Evolutionary conservation across 1,139 yeast genomes (phyloP), one percentile per base, ranked within the genome.

Genomic region (Pichia sp.): DNA sequence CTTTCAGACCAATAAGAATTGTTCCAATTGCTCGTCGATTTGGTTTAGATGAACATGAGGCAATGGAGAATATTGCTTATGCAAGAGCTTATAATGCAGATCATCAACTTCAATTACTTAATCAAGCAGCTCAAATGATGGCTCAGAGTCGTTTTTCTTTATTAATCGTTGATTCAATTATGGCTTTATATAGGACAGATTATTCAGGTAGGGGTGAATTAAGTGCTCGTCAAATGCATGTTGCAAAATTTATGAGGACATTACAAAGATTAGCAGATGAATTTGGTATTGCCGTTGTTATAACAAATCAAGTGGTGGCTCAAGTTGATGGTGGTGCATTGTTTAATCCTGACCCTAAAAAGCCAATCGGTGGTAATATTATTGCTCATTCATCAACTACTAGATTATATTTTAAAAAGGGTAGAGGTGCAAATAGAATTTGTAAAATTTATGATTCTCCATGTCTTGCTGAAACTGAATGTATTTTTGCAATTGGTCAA

Each of bases 361-460:
- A 94, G 64, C 98, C 99, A 10, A 92, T 94, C 56, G 99, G 99
- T 48, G 99, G 99, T 58, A 92, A 94, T 60, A 92, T 94, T 56
- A 83, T 94, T 65, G 98, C 98, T 2, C 99, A 94, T 63, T 82
- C 96, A 24, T 87, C 97, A 4, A 92, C 97, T 9, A 92, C 98
- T 1, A 76, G 97, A 57, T 74, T 92, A 51, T 84, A 87, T 41
- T 80, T 92, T 63, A 83, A 83, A 60, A 92, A 92, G 69, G 97
- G 96, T 39, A 78, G 85, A 55, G 97, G 83, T 23, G 95, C 89
- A 56, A 92, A 87, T 59, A 80, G 98, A 70, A 82, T 87, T 35
- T 92, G 97, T 68, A 89, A 87, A 64, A 83, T 92, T 45, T 89
- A 87, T 56, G 98, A 92, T 62, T 86, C 96, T 50, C 98, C 96